A percentile compares a stretch with the other conserved stretches of the same genome.
Evolutionary conservation across 768 basidiomycete genomes (phyloP).

Genomic region (Hypholoma sublateritium): DNA sequence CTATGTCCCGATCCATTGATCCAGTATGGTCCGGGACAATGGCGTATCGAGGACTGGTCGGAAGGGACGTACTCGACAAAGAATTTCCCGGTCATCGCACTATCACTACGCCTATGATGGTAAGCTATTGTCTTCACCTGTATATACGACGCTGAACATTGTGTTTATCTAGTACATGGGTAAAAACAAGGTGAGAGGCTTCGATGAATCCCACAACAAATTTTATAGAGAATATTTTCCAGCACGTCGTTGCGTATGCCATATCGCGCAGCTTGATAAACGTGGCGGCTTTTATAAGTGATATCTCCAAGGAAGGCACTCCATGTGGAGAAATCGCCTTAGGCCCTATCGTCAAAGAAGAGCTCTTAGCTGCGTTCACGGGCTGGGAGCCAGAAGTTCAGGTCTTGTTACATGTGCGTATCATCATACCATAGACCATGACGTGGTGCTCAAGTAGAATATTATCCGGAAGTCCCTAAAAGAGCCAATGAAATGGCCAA

Average conservation of each 20-base stretch:
- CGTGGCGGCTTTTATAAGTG: conserved; percentile 40
- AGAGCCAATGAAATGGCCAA: conserved; percentile 38
- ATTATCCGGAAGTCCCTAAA: not conserved
- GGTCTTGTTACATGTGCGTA: conserved; percentile 23
- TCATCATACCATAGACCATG: too few relatives aligned
- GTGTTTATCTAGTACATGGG: conserved; percentile 24
- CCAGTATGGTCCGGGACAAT: not conserved
- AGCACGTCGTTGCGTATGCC: conserved; percentile 53
- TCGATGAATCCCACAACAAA: not conserved
- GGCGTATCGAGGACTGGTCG: not conserved
- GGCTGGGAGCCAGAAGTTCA: conserved; percentile 48
- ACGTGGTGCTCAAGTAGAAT: conserved; percentile 9
- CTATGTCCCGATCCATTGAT: conserved; percentile 9
- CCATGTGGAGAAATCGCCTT: conserved; percentile 22
- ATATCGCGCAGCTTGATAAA: conserved; percentile 43
- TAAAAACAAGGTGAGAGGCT: conserved; percentile 26
- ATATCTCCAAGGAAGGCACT: conserved; percentile 30
- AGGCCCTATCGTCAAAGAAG: conserved; percentile 28
- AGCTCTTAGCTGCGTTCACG: conserved; percentile 34
- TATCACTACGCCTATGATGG: conserved; percentile 17
- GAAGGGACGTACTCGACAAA: not conserved
- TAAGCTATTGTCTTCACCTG: conserved; percentile 9
- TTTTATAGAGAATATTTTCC: not conserved
- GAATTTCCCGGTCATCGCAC: not conserved
- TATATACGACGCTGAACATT: not conserved